phyloP scores from a whole-genome alignment of 352 stramenopile species.

The Pythium vanterpoolii region DNA sequence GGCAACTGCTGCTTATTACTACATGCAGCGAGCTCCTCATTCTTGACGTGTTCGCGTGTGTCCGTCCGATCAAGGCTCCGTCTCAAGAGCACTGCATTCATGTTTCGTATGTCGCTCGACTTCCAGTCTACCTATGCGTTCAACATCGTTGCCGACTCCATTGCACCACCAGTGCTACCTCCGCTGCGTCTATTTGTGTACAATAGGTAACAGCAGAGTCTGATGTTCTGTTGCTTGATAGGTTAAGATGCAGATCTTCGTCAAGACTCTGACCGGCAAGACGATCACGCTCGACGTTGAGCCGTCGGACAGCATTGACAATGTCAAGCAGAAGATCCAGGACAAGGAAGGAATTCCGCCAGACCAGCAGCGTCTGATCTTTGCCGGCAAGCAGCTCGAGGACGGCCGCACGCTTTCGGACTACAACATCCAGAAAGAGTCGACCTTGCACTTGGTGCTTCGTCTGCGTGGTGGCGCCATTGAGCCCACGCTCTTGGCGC shows the following conservation, averaged over 20 bases:
- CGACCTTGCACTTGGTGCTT: constrained; percentile 95
- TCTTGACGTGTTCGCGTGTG: too few species aligned
- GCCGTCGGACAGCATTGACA: constrained; percentile 97
- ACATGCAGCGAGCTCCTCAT: too few species aligned
- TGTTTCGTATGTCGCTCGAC: too few species aligned
- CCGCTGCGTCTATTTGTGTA: background rate
- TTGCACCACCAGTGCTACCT: background rate
- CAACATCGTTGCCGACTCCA: too few species aligned
- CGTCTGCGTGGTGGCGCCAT: constrained; percentile 92
- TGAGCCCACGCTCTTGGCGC: constrained; percentile 96
- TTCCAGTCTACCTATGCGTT: too few species aligned
- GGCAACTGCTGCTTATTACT: too few species aligned
- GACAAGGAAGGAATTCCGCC: constrained; percentile 93
- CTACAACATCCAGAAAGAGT: constrained; percentile 72
- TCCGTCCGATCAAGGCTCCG: too few species aligned
- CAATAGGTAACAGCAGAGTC: background rate
- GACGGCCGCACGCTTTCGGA: constrained; percentile 27
- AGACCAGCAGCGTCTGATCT: constrained; percentile 86
- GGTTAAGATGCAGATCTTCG: constrained; percentile 95
- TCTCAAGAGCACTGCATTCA: too few species aligned
- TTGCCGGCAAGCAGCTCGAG: constrained; percentile 30
- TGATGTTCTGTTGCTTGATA: constrained; percentile 5
- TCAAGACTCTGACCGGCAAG: constrained; percentile 98
- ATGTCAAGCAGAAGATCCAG: constrained; percentile 97
- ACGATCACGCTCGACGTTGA: constrained; percentile 97